These are phyloP conservation scores for Fusarium multiceps DNA, from an alignment of 2,329 filamentous ascomycete genomes.

Conservation along the genomic window DNA sequence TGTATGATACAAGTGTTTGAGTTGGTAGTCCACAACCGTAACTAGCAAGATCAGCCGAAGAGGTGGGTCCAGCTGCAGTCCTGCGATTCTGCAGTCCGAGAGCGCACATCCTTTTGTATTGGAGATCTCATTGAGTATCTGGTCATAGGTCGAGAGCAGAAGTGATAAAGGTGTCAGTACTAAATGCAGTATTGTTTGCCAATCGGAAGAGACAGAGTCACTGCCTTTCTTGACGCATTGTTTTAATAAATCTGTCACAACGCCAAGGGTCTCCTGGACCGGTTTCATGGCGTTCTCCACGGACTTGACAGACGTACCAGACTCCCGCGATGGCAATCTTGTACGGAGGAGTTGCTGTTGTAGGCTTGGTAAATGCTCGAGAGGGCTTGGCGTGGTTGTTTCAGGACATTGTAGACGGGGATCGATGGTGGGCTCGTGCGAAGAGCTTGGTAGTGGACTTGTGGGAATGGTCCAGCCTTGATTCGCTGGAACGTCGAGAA, in stretches of 20 bases:
- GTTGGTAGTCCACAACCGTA: not conserved
- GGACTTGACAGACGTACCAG: not conserved
- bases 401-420: not conserved
- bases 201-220: not conserved
- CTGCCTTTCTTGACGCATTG: not conserved
- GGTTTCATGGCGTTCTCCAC: not conserved
- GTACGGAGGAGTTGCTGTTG: not conserved
- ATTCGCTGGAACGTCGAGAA: not conserved
- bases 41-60: not conserved
- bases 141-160: not conserved
- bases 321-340: not conserved
- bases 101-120: not conserved
- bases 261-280: not conserved
- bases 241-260: not conserved
- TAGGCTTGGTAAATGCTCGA: not conserved
- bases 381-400: not conserved
- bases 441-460: not conserved
- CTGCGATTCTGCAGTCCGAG: not conserved
- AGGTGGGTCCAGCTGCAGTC: not conserved
- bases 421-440: not conserved
- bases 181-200: not conserved
- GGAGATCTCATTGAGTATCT: not conserved
- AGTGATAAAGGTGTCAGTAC: not conserved
- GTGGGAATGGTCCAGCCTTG: not conserved
- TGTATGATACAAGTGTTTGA: not conserved